phyloP scores from a whole-genome alignment of 2,329 filamentous ascomycete species.

The Apiospora sp. region DNA sequence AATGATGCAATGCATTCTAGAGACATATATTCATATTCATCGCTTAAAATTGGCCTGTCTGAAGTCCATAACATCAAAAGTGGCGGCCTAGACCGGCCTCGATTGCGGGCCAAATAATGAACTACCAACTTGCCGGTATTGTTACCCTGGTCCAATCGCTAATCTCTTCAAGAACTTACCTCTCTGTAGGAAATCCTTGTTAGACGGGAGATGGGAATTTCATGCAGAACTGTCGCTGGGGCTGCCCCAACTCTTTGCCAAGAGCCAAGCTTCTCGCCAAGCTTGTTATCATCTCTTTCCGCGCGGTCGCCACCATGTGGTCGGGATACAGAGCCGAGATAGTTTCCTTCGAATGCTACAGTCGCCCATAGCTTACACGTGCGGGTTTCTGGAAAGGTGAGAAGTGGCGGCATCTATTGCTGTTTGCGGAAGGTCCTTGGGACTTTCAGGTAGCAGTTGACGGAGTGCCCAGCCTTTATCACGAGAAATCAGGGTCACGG shows the following conservation, averaged over 20 bases:
- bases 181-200: not conserved
- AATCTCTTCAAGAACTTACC: not conserved
- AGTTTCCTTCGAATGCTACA: not conserved
- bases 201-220: not conserved
- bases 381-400: not conserved
- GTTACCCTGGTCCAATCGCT: not conserved
- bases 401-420: not conserved
- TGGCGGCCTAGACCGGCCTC: not conserved
- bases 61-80: too few species aligned
- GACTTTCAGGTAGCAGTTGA: not conserved
- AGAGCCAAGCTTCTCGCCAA: constrained; percentile 4
- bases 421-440: constrained; percentile 15
- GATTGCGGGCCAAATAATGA: not conserved
- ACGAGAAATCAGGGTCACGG: not conserved
- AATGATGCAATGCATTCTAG: not conserved
- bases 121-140: not conserved
- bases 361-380: not conserved
- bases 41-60: not conserved
- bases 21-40: not conserved
- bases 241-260: not conserved
- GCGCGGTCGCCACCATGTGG: not conserved
- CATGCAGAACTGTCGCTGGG: not conserved
- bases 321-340: not conserved
- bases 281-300: constrained; percentile 14
- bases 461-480: constrained; percentile 4